Evolutionary conservation across 2,329 filamentous ascomycete genomes (phyloP), one percentile per base, ranked within the genome.

Genomic region (Aspergillus sp.): DNA sequence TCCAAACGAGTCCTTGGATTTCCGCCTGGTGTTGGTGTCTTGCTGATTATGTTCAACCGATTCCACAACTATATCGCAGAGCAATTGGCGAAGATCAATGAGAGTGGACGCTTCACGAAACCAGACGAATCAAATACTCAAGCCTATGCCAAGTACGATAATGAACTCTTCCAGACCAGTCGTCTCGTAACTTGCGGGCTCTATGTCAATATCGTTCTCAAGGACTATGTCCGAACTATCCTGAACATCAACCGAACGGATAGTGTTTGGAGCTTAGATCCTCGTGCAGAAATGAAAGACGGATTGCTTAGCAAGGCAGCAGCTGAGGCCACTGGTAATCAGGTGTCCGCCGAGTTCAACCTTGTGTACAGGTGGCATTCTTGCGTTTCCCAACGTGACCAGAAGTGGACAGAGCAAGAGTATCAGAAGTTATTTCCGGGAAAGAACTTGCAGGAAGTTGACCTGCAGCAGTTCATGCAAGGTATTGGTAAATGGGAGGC

Each of bases 11-110:
- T 86, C 1, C 66, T 86, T 4, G 77, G 79, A 3, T 83, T 86
- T 47, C 84, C 84, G 3, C 79, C 82, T 0, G 84, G 83, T 28
- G 81, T 85, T n/a, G 80, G 80, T 39, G 77, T 78, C 7, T 67
- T 86, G 53, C 63, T 88, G 34, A 79, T 87, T 53, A 78, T 85
- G 68, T 87, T 85, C 71, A 80, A 73, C 52, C 74, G 78, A 4
- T 86, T 84, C 63, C 84, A 88, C 66, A 87, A 87, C 60, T 80
- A 84, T 46, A 77, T 81, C 3, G 82, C 75, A 1, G 75, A 80
- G 41, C 75, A 82, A 33, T 62, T 87, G 43, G 75, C 79, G 4
- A 66, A 71, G 29, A 86, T 87, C 63, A 86, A 87, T 52, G 83
- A 87, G 59, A 73, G 76, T 38, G 79, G 76, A 1, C 77, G 81